phyloP scores from a whole-genome alignment of 345 rosid genomes.

The Arabis hirsuta region DNA sequence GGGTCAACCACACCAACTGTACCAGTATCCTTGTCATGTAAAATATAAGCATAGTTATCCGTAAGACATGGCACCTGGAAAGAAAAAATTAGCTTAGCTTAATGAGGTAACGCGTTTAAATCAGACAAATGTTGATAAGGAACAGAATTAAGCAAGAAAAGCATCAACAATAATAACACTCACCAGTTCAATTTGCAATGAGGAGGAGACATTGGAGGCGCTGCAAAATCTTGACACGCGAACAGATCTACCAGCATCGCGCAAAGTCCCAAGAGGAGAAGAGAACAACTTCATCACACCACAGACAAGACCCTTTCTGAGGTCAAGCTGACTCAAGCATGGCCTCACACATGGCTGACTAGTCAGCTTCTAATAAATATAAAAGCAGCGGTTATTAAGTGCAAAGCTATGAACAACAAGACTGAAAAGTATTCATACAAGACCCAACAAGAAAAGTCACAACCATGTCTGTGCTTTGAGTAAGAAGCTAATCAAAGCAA shows the following conservation, averaged over 20 bases:
- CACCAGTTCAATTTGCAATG: constrained; percentile 91
- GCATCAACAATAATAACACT: constrained; percentile 6
- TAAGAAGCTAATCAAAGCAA: not conserved
- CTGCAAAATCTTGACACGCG: constrained; percentile 83
- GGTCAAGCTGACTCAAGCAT: constrained; percentile 70
- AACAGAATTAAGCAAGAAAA: not conserved
- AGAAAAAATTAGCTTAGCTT: not conserved
- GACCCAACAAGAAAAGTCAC: not conserved
- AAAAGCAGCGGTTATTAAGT: constrained; percentile 6
- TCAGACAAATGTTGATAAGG: too few relatives aligned
- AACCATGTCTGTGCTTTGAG: not conserved
- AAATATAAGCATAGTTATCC: constrained; percentile 92
- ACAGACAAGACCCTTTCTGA: constrained; percentile 71
- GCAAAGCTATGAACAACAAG: constrained; percentile 3
- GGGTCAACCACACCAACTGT: constrained; percentile 99
- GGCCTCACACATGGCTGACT: constrained; percentile 65
- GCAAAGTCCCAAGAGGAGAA: constrained; percentile 67
- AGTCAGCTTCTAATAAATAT: constrained; percentile 48
- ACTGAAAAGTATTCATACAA: not conserved
- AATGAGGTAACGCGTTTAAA: too few relatives aligned
- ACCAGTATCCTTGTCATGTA: constrained; percentile 90
- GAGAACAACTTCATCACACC: constrained; percentile 63
- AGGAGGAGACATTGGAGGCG: constrained; percentile 58
- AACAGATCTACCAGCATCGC: constrained; percentile 67
- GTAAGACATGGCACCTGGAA: constrained; percentile 87